Base-by-base conservation (phyloP, 345 rosid genomes). In the Firmiana major region DNA sequence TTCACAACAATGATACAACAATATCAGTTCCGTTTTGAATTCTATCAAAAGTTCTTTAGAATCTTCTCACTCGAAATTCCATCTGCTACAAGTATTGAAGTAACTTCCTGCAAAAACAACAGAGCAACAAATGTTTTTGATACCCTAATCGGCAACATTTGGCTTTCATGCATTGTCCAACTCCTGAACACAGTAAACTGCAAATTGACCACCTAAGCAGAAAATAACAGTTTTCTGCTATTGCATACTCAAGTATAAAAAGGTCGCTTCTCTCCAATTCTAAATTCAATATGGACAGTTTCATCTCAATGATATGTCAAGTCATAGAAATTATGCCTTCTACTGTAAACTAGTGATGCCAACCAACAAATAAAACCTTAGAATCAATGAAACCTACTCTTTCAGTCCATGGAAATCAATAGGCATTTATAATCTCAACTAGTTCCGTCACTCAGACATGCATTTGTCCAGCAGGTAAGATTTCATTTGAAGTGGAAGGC, bases 41-140 rank as follows among this genome's bases (percentile, higher is more conserved):
- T 36, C 28, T 66, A 55, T 93, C 90, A 96, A 83, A 96, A 96
- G 86, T 94, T 96, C 93, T 86, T 90, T 64, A 96, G 86, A 78
- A 96, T 86, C 87, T 87, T 92, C 78, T 87, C 93, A 6, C 79
- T 82, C 5, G 91, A 82, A 67, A 96, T 90, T 54, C 98, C 99
- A 74, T 84, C 97, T 3, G 87, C 92, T 60, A 87, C 84, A 34
- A 96, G 95, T 58, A 91, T 85, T 49, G 93, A 78, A n/a, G 94
- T 88, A 75, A 96, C 88, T 80, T 94, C 98, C 98, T 96, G 95
- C 88, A 87, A 22, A 78, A 21, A 70, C 72, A 40, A 74, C 22
- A n/a, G 4, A 55, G 6, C 73, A 68, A 15, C 22, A 42, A 42
- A 1, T 42, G 63, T 34, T 71, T 9, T 7, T 54, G 34, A 34